These are phyloP conservation scores for Aspergillus brasiliensis DNA, from an alignment of 2,329 filamentous ascomycete genomes.

Conservation along the genomic window DNA sequence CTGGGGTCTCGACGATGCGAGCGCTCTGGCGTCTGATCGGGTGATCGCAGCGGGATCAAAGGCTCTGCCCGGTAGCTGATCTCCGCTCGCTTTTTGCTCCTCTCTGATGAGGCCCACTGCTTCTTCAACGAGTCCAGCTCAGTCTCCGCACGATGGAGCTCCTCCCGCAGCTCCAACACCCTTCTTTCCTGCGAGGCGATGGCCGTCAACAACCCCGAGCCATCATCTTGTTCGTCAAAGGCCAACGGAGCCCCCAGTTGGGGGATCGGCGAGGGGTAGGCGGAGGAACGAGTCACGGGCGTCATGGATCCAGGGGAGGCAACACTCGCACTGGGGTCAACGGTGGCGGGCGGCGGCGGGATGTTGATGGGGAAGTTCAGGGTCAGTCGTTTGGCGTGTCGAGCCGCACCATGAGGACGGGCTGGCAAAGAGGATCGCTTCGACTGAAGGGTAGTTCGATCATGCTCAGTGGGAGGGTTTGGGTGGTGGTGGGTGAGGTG, in stretches of 20 bases:
- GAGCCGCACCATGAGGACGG: conserved; percentile 37
- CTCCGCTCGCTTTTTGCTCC: conserved; percentile 72
- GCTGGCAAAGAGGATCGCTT: conserved; percentile 38
- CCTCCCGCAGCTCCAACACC: conserved; percentile 88
- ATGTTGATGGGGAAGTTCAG: conserved; percentile 51
- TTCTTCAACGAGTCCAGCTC: conserved; percentile 77
- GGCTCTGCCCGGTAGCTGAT: conserved; percentile 62
- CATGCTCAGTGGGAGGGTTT: conserved; percentile 15
- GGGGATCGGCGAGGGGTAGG: conserved; percentile 33
- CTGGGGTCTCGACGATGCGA: conserved; percentile 31
- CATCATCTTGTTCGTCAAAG: conserved; percentile 48
- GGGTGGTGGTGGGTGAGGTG: conserved; percentile 9
- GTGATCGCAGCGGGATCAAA: conserved; percentile 56
- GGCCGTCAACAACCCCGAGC: conserved; percentile 76
- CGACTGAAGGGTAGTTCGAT: conserved; percentile 21
- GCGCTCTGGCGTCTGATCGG: conserved; percentile 18
- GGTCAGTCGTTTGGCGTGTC: conserved; percentile 49
- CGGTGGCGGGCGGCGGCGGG: conserved; percentile 27
- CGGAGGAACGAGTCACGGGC: conserved; percentile 35
- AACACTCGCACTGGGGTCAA: conserved; percentile 26
- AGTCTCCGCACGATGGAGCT: conserved; percentile 77
- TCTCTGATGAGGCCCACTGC: conserved; percentile 79
- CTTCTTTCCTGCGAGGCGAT: conserved; percentile 89
- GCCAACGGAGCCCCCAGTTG: conserved; percentile 28
- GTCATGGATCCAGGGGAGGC: conserved; percentile 38